Evolutionary conservation across 495 filamentous ascomycete genomes (phyloP), one percentile per base, ranked within the genome.

Genomic region (Neurospora hispaniola): DNA sequence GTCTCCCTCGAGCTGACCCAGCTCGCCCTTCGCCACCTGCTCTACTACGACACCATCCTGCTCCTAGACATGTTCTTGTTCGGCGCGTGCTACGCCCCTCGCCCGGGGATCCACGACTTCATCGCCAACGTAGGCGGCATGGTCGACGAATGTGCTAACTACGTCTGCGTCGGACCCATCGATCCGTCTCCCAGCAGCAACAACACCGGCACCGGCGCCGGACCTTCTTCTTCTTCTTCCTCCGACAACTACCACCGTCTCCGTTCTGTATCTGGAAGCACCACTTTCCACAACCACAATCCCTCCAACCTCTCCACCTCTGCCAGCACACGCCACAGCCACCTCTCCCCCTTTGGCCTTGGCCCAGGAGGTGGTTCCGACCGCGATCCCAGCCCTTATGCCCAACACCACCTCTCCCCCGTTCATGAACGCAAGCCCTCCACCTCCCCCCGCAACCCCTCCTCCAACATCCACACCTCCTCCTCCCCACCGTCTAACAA

Each of bases 31-130:
- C 87, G 92, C 72, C 94, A 98, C 75, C 86, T 99, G 5, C 85
- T 97, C 39, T 96, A 95, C 85, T 98, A 98, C 79, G 90, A 92
- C 78, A 96, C 92, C 77, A 84, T 94, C 41, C 85, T 96, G 42
- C 86, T 98, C 54, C 88, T 98, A 10, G 96, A 98, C 80, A 90
- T 97, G 77, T 98, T 98, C 84, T 92, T 93, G 77, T 98, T 98
- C 81, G 86, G 88, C 38, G 92, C 92, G 71, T 94, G 96, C 73
- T 99, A 98, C 78, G 94, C 94, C 0, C 90, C 90, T 0, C 79
- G 85, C 4, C 96, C 96, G 1, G 90, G 91, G 54, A 90, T 98
- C 73, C 87, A 88, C 74, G 85, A 86, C 41, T 92, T 96, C 41
- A 87, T 98, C 43, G 85, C 85, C 20, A 88, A 89, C 75, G 85